Evolutionary conservation across 1,284 basidiomycete genomes (phyloP).

Genomic region (Fomitiporia mediterranea): DNA sequence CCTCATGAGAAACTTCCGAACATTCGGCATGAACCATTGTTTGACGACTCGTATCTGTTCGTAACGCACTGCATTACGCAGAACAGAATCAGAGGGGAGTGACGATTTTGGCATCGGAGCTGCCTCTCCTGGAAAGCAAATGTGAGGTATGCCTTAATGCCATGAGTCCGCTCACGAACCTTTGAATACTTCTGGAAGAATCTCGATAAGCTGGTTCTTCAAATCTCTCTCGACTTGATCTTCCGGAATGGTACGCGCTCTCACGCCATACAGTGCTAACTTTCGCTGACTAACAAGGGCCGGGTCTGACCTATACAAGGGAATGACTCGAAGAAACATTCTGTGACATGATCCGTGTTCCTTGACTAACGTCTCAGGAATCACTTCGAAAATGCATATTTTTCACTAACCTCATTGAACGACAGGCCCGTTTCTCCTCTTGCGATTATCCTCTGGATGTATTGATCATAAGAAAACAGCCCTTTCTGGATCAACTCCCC

Average conservation of each 20-base stretch:
- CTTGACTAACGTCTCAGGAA: constrained; percentile 22
- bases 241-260: constrained; percentile 62
- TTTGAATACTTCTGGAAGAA: constrained; percentile 64
- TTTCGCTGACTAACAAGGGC: constrained; percentile 64
- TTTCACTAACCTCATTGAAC: constrained; percentile 43
- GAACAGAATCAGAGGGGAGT: constrained; percentile 17
- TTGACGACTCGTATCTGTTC: constrained; percentile 64
- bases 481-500: constrained; percentile 75
- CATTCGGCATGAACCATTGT: constrained; percentile 65
- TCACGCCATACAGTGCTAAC: constrained; percentile 59
- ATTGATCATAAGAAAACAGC: constrained; percentile 80
- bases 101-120: constrained; percentile 12
- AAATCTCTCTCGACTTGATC: constrained; percentile 63
- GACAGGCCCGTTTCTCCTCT: constrained; percentile 66
- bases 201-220: constrained; percentile 57
- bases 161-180: constrained; percentile 34
- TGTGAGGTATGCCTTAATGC: neutral
- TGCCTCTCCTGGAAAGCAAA: constrained; percentile 2
- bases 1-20: constrained; percentile 49
- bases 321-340: constrained; percentile 62
- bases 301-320: constrained; percentile 51
- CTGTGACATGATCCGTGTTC: constrained; percentile 54
- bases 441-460: constrained; percentile 82
- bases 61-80: constrained; percentile 55
- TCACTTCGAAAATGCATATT: neutral